Evolutionary conservation across 805 yeast genomes (phyloP).

Genomic region (Lachancea kluyveri): DNA sequence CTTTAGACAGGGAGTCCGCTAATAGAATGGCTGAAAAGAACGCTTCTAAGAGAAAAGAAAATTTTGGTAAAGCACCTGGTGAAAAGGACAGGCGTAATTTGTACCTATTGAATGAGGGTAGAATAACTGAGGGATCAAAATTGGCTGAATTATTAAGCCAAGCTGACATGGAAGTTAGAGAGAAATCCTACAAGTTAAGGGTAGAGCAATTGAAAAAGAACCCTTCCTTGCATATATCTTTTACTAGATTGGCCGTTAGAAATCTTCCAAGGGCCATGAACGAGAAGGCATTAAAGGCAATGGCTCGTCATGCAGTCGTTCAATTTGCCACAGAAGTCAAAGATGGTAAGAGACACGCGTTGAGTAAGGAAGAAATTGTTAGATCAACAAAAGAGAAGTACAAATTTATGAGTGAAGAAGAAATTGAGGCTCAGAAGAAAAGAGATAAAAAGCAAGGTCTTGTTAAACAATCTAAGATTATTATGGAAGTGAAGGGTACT

Average conservation of each 20-base stretch:
- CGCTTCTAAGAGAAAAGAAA: conserved; percentile 64
- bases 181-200: conserved; percentile 77
- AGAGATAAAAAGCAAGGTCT: conserved; percentile 79
- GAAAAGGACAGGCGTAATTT: conserved; percentile 80
- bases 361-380: conserved; percentile 79
- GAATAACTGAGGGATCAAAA: conserved; percentile 74
- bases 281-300: conserved; percentile 79
- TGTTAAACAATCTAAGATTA: conserved; percentile 87
- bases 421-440: conserved; percentile 36
- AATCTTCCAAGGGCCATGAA: conserved; percentile 91
- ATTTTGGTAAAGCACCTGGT: conserved; percentile 72
- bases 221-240: conserved; percentile 85
- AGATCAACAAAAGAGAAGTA: conserved; percentile 70
- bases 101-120: conserved; percentile 88
- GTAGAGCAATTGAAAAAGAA: conserved; percentile 86
- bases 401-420: conserved; percentile 34
- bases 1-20: conserved; percentile 86
- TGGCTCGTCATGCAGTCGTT: conserved; percentile 92
- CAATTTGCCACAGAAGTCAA: conserved; percentile 88
- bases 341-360: conserved; percentile 66
- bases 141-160: conserved; percentile 62
- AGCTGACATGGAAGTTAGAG: conserved; percentile 80
- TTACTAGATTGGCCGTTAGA: conserved; percentile 91
- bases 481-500: conserved; percentile 85
- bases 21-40: conserved; percentile 64